Conservation (phyloP, 768 basidiomycete genomes). For the Mycena amicta region DNA sequence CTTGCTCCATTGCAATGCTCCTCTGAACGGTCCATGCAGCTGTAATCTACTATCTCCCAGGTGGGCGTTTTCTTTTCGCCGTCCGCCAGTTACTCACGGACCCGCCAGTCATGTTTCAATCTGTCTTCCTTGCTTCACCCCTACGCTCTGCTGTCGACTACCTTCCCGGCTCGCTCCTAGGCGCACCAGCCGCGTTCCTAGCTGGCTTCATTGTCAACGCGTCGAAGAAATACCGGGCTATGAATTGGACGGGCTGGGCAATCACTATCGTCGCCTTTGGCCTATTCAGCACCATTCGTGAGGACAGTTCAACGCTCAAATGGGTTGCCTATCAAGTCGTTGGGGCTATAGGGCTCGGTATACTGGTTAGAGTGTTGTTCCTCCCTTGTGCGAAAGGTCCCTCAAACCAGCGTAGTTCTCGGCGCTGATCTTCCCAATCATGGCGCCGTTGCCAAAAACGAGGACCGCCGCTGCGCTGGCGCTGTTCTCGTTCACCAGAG, state of each 20-base stretch:
- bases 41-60: slow-evolving; percentile 37
- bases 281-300: not conserved
- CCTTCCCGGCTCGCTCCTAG: not conserved
- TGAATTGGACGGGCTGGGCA: not conserved
- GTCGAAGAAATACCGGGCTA: not conserved
- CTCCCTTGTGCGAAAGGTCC: not conserved
- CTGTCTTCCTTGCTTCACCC: not conserved
- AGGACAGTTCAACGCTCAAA: not conserved
- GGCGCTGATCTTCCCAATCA: not conserved
- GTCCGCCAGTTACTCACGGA: not conserved
- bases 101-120: not conserved
- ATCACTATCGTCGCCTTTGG: not conserved
- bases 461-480: not conserved
- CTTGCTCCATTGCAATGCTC: slow-evolving; percentile 1
- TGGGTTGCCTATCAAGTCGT: not conserved
- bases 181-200: not conserved
- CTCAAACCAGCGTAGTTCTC: not conserved
- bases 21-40: slow-evolving; percentile 4
- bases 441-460: not conserved
- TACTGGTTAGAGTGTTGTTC: not conserved
- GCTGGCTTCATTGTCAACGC: not conserved
- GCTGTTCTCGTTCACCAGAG: not conserved
- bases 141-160: not conserved
- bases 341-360: not conserved
- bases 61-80: not conserved